These are phyloP conservation scores for Emericellopsis cladophorae DNA, from an alignment of 2,329 filamentous ascomycete species.

Conservation along the genomic window DNA sequence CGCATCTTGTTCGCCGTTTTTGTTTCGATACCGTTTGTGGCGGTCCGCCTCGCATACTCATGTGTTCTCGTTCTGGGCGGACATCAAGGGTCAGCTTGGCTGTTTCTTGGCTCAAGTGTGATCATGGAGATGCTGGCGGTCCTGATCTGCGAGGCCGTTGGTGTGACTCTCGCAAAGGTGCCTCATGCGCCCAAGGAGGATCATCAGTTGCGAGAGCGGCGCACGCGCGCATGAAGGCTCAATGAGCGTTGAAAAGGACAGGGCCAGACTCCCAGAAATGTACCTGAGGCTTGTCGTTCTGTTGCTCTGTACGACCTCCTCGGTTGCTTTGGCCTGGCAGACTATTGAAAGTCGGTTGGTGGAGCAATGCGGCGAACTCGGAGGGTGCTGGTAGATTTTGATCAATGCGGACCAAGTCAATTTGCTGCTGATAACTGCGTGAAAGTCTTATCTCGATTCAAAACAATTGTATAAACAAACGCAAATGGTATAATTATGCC, in stretches of 20 bases:
- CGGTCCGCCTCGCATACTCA: conserved; percentile 18
- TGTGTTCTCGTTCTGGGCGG: conserved; percentile 14
- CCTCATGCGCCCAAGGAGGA: conserved; percentile 1
- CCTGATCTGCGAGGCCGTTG: conserved; percentile 14
- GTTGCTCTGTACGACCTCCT: too few relatives aligned
- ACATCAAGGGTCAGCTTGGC: conserved; percentile 13
- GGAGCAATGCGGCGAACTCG: too few relatives aligned
- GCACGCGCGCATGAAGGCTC: too few relatives aligned
- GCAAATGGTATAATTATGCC: neutral
- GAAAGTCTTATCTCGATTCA: neutral
- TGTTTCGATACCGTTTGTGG: conserved; percentile 18
- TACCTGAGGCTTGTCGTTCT: too few relatives aligned
- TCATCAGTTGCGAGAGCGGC: too few relatives aligned
- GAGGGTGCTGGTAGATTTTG: too few relatives aligned
- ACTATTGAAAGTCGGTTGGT: too few relatives aligned
- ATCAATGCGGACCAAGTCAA: too few relatives aligned
- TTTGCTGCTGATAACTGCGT: too few relatives aligned
- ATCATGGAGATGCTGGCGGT: conserved; percentile 20
- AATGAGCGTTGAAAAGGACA: too few relatives aligned
- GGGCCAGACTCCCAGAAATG: too few relatives aligned
- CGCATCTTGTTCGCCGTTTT: conserved; percentile 33
- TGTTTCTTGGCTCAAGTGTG: conserved; percentile 17
- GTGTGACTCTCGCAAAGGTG: conserved; percentile 14
- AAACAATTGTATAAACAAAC: neutral
- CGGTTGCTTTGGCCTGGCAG: too few relatives aligned